Base-by-base conservation (phyloP, 208 protist genomes). In the Acanthamoeba sp. region DNA sequence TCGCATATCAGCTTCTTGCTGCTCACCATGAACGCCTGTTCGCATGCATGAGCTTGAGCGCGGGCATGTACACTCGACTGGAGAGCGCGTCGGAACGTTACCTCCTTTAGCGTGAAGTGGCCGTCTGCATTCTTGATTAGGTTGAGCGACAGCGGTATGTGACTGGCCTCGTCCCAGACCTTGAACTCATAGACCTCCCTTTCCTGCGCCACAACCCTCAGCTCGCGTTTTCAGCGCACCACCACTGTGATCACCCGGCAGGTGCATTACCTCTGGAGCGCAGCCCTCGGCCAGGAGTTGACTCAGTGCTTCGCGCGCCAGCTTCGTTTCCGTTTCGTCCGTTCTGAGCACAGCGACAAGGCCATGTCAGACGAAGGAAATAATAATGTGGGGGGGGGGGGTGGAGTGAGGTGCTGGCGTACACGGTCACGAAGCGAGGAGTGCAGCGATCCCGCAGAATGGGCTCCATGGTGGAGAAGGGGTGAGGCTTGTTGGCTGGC, bases 401-500 rank as follows among this genome's bases (percentile, higher is more conserved):
- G n/a, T 36, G 29, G 27, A 36, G 66, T 32, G 32, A 42, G 66
- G 10, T 9, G 66, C 24, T n/a, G 18, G 27, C 38, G 69, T 45
- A 80, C 69, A 80, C 48, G 38, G 69, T 80, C 2, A 80, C 69
- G 69, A 50, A 80, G 32, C 36, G 32, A 1, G 36, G 29, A 5
- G 69, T 80, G 69, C 69, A 80, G 38, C 38, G 69, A 18, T 80
- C 69, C 22, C 69, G 69, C 36, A 80, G 16, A 29, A 80, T 48
- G 10, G 36, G 36, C 29, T 80, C 69, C 69, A 48, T 48, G 32
- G 20, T 9, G 36, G 69, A 42, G 18, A 27, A 45, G 36, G 38
- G 24, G 36, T 50, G 32, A 5, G 69, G 69, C 18, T 80, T 80
- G 38, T 38, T 80, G 38, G 69, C 36, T 22, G 38, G 69, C 69